Evolutionary conservation across 1,284 basidiomycete species (phyloP), one percentile per base, ranked within the genome.

Genomic region (Cutaneotrichosporon cyanovorans): DNA sequence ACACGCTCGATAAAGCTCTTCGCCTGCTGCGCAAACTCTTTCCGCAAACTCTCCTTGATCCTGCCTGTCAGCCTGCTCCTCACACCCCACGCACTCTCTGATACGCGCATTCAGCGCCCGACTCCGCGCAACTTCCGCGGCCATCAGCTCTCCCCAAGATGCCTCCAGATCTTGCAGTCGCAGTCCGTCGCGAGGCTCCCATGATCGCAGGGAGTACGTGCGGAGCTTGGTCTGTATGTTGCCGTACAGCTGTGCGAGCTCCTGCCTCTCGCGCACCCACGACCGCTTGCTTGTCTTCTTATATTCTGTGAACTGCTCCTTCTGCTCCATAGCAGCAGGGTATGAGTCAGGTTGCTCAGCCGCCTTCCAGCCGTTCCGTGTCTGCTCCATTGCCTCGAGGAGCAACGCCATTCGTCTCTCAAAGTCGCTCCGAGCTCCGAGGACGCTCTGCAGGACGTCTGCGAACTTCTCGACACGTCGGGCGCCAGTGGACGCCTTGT

Each of bases 381-480:
- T 80, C 38, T 81, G 74, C 12, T 74, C 65, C 21, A 90, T 76
- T 2, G 83, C 77, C 9, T 72, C 61, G 21, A 90, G 79, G 5
- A 91, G 76, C 37, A 55, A 40, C 4, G 55, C 36, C 59, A 85
- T 84, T 36, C 92, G 83, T n/a, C 83, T 78, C 65, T 97, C 92
- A 63, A 97, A 97, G 68, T 97, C 92, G 61, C 91, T 91, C 18
- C 54, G 47, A 9, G 54, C 33, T 1, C 37, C 66, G 73, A 71
- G 73, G 19, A 75, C 64, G 34, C 70, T 65, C 44, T 87, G 87
- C 85, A 96, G 90, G 51, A 95, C 80, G 57, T 96, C 89, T 1
- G 89, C 90, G 62, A 97, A 97, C 64, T 93, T 93, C 65, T 91
- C 89, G 0, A 98, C 87, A 14, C 93, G 80, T 38, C 92, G 80